Base-by-base conservation (phyloP, 2,329 filamentous ascomycete species). In the Pseudofabraea citricarpa region DNA sequence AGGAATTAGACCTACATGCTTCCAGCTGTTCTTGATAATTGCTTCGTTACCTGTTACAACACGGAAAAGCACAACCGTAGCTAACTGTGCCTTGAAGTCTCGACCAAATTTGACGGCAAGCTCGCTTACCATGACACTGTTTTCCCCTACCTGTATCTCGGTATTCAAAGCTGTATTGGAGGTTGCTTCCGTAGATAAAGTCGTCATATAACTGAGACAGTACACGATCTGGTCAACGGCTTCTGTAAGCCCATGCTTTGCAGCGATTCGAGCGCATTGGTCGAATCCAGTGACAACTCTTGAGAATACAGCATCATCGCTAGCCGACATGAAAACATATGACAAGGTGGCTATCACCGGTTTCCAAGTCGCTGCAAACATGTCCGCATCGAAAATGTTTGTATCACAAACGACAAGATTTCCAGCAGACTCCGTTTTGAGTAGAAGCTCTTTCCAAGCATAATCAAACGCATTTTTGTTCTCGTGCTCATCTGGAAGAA, bases 291-390 rank as follows among this genome's bases (percentile, higher is more conserved):
- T 87, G 21, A 97, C 89, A 15, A 98, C 87, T 47, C 93, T 81
- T 26, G 88, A 88, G 61, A 95, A 98, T 3, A 98, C 93, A 1
- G 91, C 81, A 62, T 98, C 93, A 59, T 98, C 94, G 0, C 90
- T 95, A 13, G 94, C 94, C 26, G 91, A 97, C 85, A 97, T 95
- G 70, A 98, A 98, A 3, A 98, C 93, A 60, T 97, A 98, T 10
- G 93, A 94, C 43, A 98, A 71, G 0, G 94, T 97, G 3, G 93
- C 90, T 27, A 98, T 77, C 39, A 98, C 90, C 0, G 94, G 91
- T 61, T 81, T 90, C 93, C 94, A 98, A 1, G 90, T 96, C 18
- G 90, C 86, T 45, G 86, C 83, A 63, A 98, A 98, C 88, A 98
- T 96, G 61, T 98, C 90, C 4, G 90, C 88, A 64, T 98, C 94